Evolutionary conservation across 441 rosid genomes (phyloP).

Genomic region (Pelargonium cotyledonis): DNA sequence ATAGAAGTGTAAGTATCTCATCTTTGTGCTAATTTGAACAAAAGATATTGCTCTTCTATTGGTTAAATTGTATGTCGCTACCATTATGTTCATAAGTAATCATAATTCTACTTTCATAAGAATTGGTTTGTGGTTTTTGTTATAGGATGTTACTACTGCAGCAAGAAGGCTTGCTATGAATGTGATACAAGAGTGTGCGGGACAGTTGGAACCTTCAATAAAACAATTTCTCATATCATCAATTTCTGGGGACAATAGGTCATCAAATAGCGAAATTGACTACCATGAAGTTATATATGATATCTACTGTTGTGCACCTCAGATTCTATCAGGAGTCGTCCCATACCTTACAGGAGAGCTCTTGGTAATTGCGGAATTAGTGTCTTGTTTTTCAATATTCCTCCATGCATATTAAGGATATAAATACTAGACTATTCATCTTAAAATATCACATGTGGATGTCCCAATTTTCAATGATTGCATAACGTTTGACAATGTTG

Average conservation of each 20-base stretch:
- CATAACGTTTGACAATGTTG: neutral
- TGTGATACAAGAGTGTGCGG: slow-evolving; percentile 80
- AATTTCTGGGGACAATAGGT: slow-evolving; percentile 75
- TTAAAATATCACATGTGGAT: neutral
- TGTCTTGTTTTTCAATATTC: slow-evolving; percentile 13
- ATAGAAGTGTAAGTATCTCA: slow-evolving; percentile 56
- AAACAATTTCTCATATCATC: slow-evolving; percentile 85
- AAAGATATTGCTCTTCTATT: slow-evolving; percentile 12
- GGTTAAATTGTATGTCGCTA: slow-evolving; percentile 13
- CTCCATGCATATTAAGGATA: neutral
- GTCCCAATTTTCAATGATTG: neutral
- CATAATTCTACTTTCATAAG: slow-evolving; percentile 11
- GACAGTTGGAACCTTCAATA: slow-evolving; percentile 81
- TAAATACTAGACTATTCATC: neutral
- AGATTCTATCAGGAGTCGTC: slow-evolving; percentile 73
- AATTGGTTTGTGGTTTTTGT: slow-evolving; percentile 26
- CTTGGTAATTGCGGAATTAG: slow-evolving; percentile 50
- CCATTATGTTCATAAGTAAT: slow-evolving; percentile 2
- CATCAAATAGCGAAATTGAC: slow-evolving; percentile 55
- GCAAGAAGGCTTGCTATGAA: slow-evolving; percentile 91
- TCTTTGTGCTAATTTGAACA: slow-evolving; percentile 12
- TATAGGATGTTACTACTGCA: slow-evolving; percentile 60
- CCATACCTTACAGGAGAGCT: slow-evolving; percentile 95
- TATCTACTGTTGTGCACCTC: slow-evolving; percentile 79
- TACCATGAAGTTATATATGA: slow-evolving; percentile 89